Base-by-base conservation (phyloP, 371 early-diverging fungal genomes). In the Blakeslea trispora region DNA sequence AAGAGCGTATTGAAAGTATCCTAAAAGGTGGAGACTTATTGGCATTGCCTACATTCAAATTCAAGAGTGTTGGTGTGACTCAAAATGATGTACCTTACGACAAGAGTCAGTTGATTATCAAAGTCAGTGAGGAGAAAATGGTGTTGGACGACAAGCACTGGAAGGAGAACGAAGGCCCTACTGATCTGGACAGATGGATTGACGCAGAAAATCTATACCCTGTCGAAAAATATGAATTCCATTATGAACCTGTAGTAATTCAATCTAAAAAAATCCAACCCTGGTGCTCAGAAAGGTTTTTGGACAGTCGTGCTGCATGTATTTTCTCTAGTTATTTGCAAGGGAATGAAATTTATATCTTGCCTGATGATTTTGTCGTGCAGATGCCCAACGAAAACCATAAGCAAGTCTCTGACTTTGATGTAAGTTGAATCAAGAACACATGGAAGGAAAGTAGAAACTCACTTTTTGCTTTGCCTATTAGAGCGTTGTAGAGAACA, bases 211-310 rank as follows among this genome's bases (percentile, higher is more conserved):
- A 60, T 10, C 19, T 76, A 10, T 79, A 79, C 45, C 37, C 69
- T 9, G 68, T 76, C 9, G 68, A 74, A 11, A 64, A 73, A 17
- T 79, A 79, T 23, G 76, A 79, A 45, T 67, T 68, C 15, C 74
- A 76, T 46, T 79, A 79, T 34, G 73, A 76, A 32, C 80, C 80
- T 23, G 68, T 79, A 1, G 71, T 74, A 6, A 68, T 79, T 37
- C 67, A 71, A 45, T 72, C 71, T 43, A 74, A 73, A 23, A 57
- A 59, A 0, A 61, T 69, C 9, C 74, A 72, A 17, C 76, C 77
- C 22, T 79, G 77, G 79, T 79, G 80, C 32, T 68, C 80, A 13
- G 80, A 79, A 28, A 57, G 76, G 10, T 79, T 79, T 39, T 59
- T 76, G 45, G 77, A 79, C 53, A 68, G 71, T 34, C 59, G 74